Base-by-base conservation (phyloP, 768 basidiomycete genomes). In the Rhodotorula diobovata region DNA sequence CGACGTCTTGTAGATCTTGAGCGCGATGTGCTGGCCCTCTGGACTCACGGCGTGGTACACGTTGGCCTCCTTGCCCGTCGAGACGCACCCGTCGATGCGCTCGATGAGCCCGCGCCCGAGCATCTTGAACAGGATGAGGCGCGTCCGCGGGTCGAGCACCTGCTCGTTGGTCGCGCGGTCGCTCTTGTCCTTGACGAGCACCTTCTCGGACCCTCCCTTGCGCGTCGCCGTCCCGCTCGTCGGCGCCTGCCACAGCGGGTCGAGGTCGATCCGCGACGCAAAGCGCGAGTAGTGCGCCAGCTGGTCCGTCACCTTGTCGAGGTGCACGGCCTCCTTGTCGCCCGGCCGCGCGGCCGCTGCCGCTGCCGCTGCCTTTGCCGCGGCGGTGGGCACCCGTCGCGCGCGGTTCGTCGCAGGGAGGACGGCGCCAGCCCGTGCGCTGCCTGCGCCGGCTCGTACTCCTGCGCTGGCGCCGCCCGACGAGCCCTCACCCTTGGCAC, bases 61-160 rank as follows among this genome's bases (percentile, higher is more conserved):
- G 77, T 98, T 98, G 16, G 95, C 95, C 86, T 99, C 96, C 84
- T 99, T 99, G 39, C 96, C 96, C 0, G 96, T 97, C 77, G 91
- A 93, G 54, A 99, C 88, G 81, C 96, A 98, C 4, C 94, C 93
- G 75, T 97, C 95, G 57, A 99, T 88, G 79, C 92, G 89, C 64
- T 89, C 87, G 23, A 99, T 86, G 25, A 98, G 78, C 1, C 88
- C 93, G 62, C 93, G 84, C 9, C 92, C 90, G 66, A 96, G 90
- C 90, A 98, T 93, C 82, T 96, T 96, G 83, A 93, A 92, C 60
- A 99, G 81, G 45, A 98, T 95, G 48, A 95, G 83, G 60, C 95
- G 83, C 16, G 96, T 99, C n/a, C 96, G 85, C 25, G 92, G 90
- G 80, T 99, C 96, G 48, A 99, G 85, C 5, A 99, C 96, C 78